A percentile compares a stretch with the other conserved stretches of the same genome.
Conservation (phyloP, 2,329 filamentous ascomycete species). For the Neofusicoccum kwambonambiense region DNA sequence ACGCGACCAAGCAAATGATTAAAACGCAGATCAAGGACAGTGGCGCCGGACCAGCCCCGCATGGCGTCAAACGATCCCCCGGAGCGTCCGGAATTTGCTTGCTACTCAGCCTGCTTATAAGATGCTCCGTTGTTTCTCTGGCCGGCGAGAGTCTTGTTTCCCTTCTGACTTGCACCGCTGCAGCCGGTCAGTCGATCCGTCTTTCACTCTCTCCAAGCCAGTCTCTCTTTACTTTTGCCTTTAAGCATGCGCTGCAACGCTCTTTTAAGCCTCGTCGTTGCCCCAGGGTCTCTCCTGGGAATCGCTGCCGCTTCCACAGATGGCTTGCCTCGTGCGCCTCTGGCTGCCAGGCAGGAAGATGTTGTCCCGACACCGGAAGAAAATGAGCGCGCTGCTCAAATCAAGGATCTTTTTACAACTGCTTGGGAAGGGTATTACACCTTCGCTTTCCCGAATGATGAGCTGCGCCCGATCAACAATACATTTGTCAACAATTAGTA, state of each 20-base stretch:
- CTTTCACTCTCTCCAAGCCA: no score
- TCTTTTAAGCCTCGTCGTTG: not conserved
- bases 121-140: not conserved
- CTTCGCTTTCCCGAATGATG: constrained; percentile 76
- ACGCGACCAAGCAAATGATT: not conserved
- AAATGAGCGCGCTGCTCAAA: constrained; percentile 30
- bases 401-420: constrained; percentile 33
- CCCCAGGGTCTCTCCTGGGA: not conserved
- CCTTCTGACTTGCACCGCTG: not conserved
- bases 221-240: not conserved
- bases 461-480: constrained; percentile 67
- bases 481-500: constrained; percentile 68
- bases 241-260: not conserved
- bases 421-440: constrained; percentile 57
- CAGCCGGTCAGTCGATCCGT: not conserved
- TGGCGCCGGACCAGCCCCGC: not conserved
- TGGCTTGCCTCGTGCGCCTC: not conserved
- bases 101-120: not conserved
- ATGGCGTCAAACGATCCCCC: not conserved
- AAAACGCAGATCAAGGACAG: not conserved
- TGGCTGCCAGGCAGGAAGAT: not conserved
- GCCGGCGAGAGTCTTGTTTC: not conserved
- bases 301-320: not conserved
- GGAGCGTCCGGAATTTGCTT: not conserved
- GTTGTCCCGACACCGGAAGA: not conserved